Conservation (phyloP, 768 basidiomycete species). For the Naganishia kalamii region DNA sequence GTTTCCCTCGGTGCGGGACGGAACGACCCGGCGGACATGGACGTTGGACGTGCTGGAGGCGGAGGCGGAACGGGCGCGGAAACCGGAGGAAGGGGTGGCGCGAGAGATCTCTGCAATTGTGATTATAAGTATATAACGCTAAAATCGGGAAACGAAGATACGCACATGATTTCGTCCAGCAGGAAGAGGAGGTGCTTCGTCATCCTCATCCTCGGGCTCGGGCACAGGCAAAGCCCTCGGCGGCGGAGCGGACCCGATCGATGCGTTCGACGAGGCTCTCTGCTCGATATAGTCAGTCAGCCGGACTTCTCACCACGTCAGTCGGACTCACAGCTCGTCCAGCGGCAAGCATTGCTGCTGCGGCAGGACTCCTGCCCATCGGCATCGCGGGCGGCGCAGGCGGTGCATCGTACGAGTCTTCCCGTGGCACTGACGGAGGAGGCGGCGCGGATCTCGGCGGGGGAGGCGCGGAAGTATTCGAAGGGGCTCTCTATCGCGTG, state of each 20-base stretch:
- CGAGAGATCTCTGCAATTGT: background rate
- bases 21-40: background rate
- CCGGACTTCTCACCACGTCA: background rate
- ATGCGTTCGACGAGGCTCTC: background rate
- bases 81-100: slow-evolving; percentile 13
- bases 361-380: slow-evolving; percentile 36
- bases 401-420: slow-evolving; percentile 22
- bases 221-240: slow-evolving; percentile 7
- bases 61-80: slow-evolving; percentile 4
- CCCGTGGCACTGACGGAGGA: background rate
- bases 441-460: too few species aligned
- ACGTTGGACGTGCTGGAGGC: slow-evolving; percentile 22
- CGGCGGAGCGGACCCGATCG: slow-evolving; percentile 2
- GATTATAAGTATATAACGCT: background rate
- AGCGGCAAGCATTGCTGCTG: slow-evolving; percentile 21
- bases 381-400: slow-evolving; percentile 36
- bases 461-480: background rate
- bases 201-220: slow-evolving; percentile 4
- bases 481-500: slow-evolving; percentile 2
- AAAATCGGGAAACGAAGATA: background rate
- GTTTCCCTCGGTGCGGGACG: slow-evolving; percentile 33
- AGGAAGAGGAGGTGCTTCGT: slow-evolving; percentile 8
- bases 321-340: slow-evolving; percentile 16
- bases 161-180: slow-evolving; percentile 9
- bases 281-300: background rate